phyloP scores from a whole-genome alignment of 1,284 basidiomycete genomes.

The Papiliotrema laurentii region DNA sequence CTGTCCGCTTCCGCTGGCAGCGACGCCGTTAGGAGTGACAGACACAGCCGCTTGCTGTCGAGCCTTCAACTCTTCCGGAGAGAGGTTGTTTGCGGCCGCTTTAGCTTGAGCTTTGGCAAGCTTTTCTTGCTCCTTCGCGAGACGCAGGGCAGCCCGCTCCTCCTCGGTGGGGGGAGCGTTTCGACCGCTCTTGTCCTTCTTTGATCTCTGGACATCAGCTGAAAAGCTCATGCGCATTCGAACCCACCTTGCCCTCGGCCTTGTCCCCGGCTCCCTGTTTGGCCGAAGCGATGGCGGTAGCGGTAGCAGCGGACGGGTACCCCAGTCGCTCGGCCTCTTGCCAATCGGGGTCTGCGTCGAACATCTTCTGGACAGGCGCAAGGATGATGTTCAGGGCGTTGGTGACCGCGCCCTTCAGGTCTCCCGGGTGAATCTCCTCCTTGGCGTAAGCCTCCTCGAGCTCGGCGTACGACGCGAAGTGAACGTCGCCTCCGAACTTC shows the following conservation, averaged over 20 bases:
- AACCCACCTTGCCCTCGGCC: slow-evolving; percentile 17
- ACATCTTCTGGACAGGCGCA: slow-evolving; percentile 74
- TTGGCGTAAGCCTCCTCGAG: slow-evolving; percentile 72
- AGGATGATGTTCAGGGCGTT: slow-evolving; percentile 73
- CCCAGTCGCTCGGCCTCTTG: slow-evolving; percentile 70
- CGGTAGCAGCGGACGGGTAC: slow-evolving; percentile 65
- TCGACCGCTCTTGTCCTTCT: slow-evolving; percentile 30
- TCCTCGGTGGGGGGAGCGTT: slow-evolving; percentile 43
- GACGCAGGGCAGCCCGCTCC: slow-evolving; percentile 38
- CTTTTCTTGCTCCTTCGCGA: slow-evolving; percentile 43
- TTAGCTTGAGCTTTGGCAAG: slow-evolving; percentile 37
- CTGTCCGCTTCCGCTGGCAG: slow-evolving; percentile 5
- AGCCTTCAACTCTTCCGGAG: slow-evolving; percentile 16
- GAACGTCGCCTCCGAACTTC: slow-evolving; percentile 77
- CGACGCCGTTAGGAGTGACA: slow-evolving; percentile 8
- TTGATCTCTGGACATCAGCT: slow-evolving; percentile 12
- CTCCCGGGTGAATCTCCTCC: slow-evolving; percentile 80
- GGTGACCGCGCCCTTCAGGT: slow-evolving; percentile 80
- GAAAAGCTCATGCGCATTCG: neutral
- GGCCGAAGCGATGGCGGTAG: slow-evolving; percentile 19
- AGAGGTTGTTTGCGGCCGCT: slow-evolving; percentile 17
- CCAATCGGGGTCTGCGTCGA: slow-evolving; percentile 74
- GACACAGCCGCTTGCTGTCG: slow-evolving; percentile 12
- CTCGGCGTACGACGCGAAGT: slow-evolving; percentile 65
- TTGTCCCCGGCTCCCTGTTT: slow-evolving; percentile 26